Conservation (phyloP, 1,139 yeast genomes). For the Hanseniaspora uvarum region DNA sequence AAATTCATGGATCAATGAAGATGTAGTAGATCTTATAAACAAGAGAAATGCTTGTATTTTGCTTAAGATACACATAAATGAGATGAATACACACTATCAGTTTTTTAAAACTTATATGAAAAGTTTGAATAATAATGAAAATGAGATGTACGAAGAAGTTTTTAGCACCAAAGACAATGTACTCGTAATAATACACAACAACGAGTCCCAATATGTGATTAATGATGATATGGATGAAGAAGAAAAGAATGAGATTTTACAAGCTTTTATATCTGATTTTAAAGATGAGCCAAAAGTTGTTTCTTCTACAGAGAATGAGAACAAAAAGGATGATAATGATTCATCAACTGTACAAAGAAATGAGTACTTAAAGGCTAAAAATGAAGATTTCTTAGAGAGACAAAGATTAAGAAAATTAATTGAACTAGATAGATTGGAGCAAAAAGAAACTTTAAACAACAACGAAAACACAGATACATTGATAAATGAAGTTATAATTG, state of each 20-base stretch:
- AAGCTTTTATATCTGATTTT: constrained; percentile 30
- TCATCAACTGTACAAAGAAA: background rate
- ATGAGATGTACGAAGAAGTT: constrained; percentile 40
- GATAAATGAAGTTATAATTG: background rate
- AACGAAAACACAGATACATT: background rate
- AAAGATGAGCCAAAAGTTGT: background rate
- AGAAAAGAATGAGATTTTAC: constrained; percentile 47
- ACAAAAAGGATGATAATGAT: background rate
- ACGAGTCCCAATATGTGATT: constrained; percentile 38
- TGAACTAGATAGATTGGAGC: constrained; percentile 26
- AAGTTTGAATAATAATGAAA: constrained; percentile 32
- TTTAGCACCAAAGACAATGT: constrained; percentile 31
- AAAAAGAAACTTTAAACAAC: constrained; percentile 20
- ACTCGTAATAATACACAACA: constrained; percentile 34
- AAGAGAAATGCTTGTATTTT: constrained; percentile 28
- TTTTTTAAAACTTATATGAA: constrained; percentile 34
- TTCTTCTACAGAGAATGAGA: background rate
- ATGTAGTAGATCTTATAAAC: constrained; percentile 14
- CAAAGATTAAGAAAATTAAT: constrained; percentile 17
- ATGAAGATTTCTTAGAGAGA: constrained; percentile 1
- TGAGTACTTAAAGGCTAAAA: constrained; percentile 1
- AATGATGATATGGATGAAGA: constrained; percentile 33
- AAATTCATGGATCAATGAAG: constrained; percentile 24
- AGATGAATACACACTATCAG: constrained; percentile 40
- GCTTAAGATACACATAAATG: constrained; percentile 36